Conservation (phyloP, 176 grass and related monocot genomes). For the Oryza australiensis region DNA sequence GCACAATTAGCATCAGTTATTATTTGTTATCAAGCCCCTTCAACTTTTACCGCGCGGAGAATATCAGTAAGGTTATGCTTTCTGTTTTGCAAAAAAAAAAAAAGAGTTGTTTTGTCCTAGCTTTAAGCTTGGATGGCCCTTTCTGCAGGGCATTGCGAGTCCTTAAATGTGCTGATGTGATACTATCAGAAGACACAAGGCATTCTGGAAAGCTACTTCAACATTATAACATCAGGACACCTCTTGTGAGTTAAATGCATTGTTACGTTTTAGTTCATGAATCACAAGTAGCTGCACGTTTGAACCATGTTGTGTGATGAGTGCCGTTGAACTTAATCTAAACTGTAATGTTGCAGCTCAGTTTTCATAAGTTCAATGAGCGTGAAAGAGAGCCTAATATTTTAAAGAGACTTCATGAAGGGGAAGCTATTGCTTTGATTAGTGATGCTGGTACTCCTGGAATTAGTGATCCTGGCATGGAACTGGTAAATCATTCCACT, state of each 20-base stretch:
- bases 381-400: slow-evolving; percentile 77
- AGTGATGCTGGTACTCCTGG: slow-evolving; percentile 95
- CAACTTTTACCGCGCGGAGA: neutral
- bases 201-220: slow-evolving; percentile 97
- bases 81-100: neutral
- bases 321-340: slow-evolving; percentile 4
- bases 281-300: slow-evolving; percentile 16
- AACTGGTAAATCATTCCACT: slow-evolving; percentile 56
- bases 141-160: slow-evolving; percentile 76
- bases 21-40: slow-evolving; percentile 4
- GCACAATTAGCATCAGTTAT: neutral
- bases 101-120: neutral
- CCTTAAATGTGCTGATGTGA: slow-evolving; percentile 80
- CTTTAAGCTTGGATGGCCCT: slow-evolving; percentile 19
- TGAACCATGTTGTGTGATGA: neutral
- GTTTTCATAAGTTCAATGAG: slow-evolving; percentile 98
- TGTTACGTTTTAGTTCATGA: slow-evolving; percentile 18
- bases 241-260: slow-evolving; percentile 66
- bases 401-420: slow-evolving; percentile 80
- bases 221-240: slow-evolving; percentile 89
- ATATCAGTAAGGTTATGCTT: neutral
- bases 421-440: slow-evolving; percentile 88
- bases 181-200: slow-evolving; percentile 95
- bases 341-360: slow-evolving; percentile 61
- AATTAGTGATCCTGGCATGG: slow-evolving; percentile 88